A percentile compares a stretch with the other conserved stretches of the same genome.
Evolutionary conservation across 257 asterid species (phyloP).

Genomic region (Haberlea rhodopensis): DNA sequence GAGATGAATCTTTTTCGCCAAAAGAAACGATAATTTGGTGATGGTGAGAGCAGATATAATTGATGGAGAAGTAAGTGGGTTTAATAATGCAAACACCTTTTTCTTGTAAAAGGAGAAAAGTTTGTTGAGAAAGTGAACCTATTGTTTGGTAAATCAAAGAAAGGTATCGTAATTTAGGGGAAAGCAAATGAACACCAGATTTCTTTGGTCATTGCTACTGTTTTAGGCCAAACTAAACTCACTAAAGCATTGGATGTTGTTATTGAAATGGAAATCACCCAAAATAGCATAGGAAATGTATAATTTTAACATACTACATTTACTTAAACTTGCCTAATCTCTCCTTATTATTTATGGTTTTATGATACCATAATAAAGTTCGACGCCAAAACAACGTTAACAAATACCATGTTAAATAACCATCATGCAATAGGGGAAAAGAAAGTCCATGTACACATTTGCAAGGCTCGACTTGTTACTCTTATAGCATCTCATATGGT

Average conservation of each 20-base stretch:
- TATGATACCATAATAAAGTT: conserved; percentile 6
- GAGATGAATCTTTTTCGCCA: too few species aligned
- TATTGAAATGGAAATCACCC: too few species aligned
- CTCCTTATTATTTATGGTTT: too few species aligned
- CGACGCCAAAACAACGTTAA: background rate
- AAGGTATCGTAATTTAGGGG: conserved; percentile 22
- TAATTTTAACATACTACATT: too few species aligned
- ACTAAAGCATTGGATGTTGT: too few species aligned
- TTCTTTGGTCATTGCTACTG: too few species aligned
- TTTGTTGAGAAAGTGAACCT: conserved; percentile 26
- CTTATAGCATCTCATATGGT: conserved; percentile 19
- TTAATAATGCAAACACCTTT: conserved; percentile 24
- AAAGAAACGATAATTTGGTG: too few species aligned
- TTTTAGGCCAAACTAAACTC: too few species aligned
- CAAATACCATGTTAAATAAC: conserved; percentile 6
- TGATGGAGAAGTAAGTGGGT: conserved; percentile 31
- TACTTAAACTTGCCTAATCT: too few species aligned
- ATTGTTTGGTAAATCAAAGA: conserved; percentile 28
- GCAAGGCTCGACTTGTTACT: conserved; percentile 22
- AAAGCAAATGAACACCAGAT: conserved; percentile 15
- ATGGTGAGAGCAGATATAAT: conserved; percentile 16
- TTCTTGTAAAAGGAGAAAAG: conserved; percentile 8
- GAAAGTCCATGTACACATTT: conserved; percentile 35
- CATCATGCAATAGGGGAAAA: conserved; percentile 7
- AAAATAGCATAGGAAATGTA: too few species aligned